phyloP scores from a whole-genome alignment of 2,329 filamentous ascomycete species.

The Epichloe sibirici region DNA sequence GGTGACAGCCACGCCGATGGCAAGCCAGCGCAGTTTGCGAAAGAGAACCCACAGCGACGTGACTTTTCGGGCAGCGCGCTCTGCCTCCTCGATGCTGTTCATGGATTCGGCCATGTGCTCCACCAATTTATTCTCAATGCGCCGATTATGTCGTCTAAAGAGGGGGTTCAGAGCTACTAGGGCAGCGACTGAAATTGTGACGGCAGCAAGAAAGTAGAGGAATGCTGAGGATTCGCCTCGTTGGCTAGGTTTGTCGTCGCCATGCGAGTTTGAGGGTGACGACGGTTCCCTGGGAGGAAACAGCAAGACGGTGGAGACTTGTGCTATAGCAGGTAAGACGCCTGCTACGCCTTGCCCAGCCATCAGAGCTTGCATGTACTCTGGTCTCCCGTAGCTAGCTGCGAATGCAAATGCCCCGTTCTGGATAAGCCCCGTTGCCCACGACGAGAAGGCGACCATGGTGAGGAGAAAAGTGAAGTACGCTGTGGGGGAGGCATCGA shows the following conservation, averaged over 20 bases:
- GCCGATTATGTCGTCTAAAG: constrained; percentile 44
- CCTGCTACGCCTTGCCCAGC: constrained; percentile 85
- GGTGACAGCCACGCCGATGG: constrained; percentile 64
- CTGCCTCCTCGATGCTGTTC: constrained; percentile 38
- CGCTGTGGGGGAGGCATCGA: constrained; percentile 43
- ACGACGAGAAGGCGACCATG: constrained; percentile 68
- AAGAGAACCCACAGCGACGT: constrained; percentile 53
- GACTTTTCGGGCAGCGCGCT: constrained; percentile 37
- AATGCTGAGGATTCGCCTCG: constrained; percentile 53
- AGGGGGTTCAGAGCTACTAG: constrained; percentile 67
- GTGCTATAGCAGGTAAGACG: constrained; percentile 75
- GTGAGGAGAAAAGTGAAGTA: constrained; percentile 76
- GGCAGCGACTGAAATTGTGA: constrained; percentile 57
- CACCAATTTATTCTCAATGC: constrained; percentile 36
- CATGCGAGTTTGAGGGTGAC: constrained; percentile 4
- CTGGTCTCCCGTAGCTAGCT: constrained; percentile 67
- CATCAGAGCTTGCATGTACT: constrained; percentile 97
- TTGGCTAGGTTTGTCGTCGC: constrained; percentile 10
- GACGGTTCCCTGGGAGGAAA: constrained; percentile 26
- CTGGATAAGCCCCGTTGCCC: constrained; percentile 76
- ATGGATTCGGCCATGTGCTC: constrained; percentile 38
- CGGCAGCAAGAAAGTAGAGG: constrained; percentile 82
- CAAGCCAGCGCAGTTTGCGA: constrained; percentile 66
- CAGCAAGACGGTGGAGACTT: constrained; percentile 69
- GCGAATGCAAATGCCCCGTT: constrained; percentile 93